These are phyloP conservation scores for Boletus subcaerulescens DNA, from an alignment of 768 basidiomycete genomes.

Conservation along the genomic window DNA sequence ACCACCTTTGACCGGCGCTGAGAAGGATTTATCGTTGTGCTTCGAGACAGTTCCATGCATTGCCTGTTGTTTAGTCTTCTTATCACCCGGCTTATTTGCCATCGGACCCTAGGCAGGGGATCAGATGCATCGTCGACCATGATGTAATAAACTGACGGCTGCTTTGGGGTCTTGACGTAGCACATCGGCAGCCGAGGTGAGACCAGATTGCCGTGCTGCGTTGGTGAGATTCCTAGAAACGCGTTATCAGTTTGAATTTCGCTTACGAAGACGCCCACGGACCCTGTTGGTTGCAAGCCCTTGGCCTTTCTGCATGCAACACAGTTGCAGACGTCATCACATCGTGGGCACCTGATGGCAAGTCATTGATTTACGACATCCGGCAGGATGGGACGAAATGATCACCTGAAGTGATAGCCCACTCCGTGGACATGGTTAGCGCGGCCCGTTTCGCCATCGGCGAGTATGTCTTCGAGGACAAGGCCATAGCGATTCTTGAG, in stretches of 20 bases:
- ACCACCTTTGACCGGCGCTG: constrained; percentile 10
- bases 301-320: constrained; percentile 59
- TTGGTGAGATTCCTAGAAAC: constrained; percentile 37
- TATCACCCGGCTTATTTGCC: constrained; percentile 24
- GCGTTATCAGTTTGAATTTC: constrained; percentile 7
- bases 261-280: constrained; percentile 16
- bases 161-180: constrained; percentile 33
- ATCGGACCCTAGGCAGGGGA: constrained; percentile 23
- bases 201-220: constrained; percentile 37
- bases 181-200: constrained; percentile 38
- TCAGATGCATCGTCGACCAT: constrained; percentile 6
- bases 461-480: constrained; percentile 42
- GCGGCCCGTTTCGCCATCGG: constrained; percentile 28
- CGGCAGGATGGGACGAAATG: constrained; percentile 8
- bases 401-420: constrained; percentile 53
- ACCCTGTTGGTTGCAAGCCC: constrained; percentile 62
- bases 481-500: constrained; percentile 64
- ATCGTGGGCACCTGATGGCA: constrained; percentile 61
- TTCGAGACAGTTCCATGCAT: constrained; percentile 2
- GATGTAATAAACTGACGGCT: constrained; percentile 21
- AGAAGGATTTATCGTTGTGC: constrained; percentile 6
- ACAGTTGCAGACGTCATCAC: constrained; percentile 67
- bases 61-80: constrained; percentile 13
- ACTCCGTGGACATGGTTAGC: constrained; percentile 28
- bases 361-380: constrained; percentile 13